phyloP scores from a whole-genome alignment of 2,329 filamentous ascomycete genomes.

The Gaeumannomyces sp. region DNA sequence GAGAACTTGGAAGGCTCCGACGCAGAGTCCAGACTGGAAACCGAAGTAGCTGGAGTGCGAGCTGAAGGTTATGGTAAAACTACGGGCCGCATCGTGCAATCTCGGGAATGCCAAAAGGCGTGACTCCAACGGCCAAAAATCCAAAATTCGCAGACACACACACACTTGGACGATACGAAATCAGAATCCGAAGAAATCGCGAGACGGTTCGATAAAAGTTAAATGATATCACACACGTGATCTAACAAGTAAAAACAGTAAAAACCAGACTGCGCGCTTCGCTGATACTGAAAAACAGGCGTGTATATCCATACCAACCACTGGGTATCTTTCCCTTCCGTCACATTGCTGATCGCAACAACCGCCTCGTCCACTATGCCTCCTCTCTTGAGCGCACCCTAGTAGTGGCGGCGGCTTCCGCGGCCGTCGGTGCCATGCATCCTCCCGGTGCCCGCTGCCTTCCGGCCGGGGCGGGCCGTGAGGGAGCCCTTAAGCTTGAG shows the following conservation, averaged over 20 bases:
- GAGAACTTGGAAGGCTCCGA: not conserved
- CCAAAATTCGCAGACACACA: too few species aligned
- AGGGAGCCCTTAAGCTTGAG: slow-evolving; percentile 66
- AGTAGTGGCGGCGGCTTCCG: slow-evolving; percentile 32
- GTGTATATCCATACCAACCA: not conserved
- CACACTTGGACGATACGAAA: too few species aligned
- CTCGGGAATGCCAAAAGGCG: not conserved
- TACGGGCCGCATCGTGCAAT: not conserved
- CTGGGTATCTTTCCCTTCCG: not conserved
- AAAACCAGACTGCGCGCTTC: too few species aligned
- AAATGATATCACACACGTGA: too few species aligned
- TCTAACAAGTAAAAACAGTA: too few species aligned
- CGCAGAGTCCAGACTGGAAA: not conserved
- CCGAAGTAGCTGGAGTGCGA: not conserved
- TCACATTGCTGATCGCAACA: not conserved
- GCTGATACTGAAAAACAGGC: not conserved
- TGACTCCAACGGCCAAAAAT: too few species aligned
- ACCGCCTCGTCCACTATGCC: not conserved
- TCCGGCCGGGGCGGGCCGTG: slow-evolving; percentile 62
- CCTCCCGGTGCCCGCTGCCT: slow-evolving; percentile 68
- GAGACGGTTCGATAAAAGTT: not conserved
- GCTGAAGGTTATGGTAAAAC: not conserved
- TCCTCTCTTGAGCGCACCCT: not conserved
- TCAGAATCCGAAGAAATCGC: too few species aligned
- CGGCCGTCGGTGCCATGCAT: slow-evolving; percentile 71